Percentiles rank a stretch among this genome's conserved stretches.
phyloP scores from a whole-genome alignment of 129 eudicot species.

The Rutidosis leptorrhynchoides region DNA sequence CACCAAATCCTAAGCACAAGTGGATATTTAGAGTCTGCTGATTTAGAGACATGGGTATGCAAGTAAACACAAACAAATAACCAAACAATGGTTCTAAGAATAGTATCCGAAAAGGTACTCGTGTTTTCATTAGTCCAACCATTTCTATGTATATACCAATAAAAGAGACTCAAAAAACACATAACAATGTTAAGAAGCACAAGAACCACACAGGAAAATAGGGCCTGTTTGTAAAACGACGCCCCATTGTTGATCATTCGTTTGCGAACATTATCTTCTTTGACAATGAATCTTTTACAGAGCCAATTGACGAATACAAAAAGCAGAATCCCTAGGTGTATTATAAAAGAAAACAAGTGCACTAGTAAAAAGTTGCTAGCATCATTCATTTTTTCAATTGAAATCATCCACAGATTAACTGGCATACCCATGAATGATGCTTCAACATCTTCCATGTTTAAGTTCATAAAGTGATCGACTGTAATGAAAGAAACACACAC shows the following conservation, averaged over 20 bases:
- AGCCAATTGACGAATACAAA: constrained; percentile 36
- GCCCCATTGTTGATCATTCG: constrained; percentile 15
- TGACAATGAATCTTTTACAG: constrained; percentile 16
- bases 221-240: constrained; percentile 35
- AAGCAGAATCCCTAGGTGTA: constrained; percentile 39
- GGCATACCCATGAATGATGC: constrained; percentile 18
- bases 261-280: too few relatives aligned
- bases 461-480: neutral
- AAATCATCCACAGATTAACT: too few relatives aligned
- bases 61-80: constrained; percentile 44
- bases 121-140: constrained; percentile 39
- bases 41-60: constrained; percentile 32
- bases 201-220: constrained; percentile 44
- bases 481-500: neutral
- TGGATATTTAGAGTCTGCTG: constrained; percentile 41
- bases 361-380: constrained; percentile 27
- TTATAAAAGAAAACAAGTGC: constrained; percentile 30
- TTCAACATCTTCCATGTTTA: constrained; percentile 10
- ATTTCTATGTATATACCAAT: constrained; percentile 40
- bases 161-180: constrained; percentile 44
- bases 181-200: constrained; percentile 44
- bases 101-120: constrained; percentile 33
- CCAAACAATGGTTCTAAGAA: constrained; percentile 48
- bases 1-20: constrained; percentile 58
- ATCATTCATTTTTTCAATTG: neutral